These are phyloP conservation scores for Spencermartinsiella europaea DNA, from an alignment of 805 yeast species.

Conservation along the genomic window DNA sequence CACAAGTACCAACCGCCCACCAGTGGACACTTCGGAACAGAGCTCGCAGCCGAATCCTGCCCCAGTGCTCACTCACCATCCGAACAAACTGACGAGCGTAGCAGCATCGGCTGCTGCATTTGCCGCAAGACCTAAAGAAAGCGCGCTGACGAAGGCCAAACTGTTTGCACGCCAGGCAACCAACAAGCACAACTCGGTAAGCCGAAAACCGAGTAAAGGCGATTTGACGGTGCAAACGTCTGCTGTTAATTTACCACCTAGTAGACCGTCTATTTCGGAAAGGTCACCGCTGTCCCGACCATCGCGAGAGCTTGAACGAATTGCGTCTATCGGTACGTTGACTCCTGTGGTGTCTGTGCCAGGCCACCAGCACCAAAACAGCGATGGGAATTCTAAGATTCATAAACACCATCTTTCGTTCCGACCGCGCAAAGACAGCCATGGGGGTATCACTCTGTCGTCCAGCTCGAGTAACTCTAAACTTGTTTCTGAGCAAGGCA, in stretches of 20 bases:
- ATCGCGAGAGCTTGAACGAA: conserved; percentile 33
- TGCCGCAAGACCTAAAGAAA: conserved; percentile 23
- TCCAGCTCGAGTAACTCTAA: conserved; percentile 40
- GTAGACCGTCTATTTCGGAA: conserved; percentile 25
- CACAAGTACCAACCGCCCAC: conserved; percentile 11
- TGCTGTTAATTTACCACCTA: conserved; percentile 20
- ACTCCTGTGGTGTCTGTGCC: conserved; percentile 10
- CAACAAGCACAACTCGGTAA: conserved; percentile 17
- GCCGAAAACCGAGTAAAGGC: conserved; percentile 10
- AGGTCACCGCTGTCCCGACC: conserved; percentile 31
- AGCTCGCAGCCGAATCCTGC: not conserved
- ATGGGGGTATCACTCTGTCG: conserved; percentile 36
- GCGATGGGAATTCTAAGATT: conserved; percentile 16
- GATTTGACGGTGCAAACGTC: conserved; percentile 27
- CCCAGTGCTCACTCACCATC: not conserved
- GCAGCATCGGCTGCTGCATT: conserved; percentile 33
- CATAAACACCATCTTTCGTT: conserved; percentile 35
- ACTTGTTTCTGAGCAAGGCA: conserved; percentile 37
- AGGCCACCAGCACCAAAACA: not conserved
- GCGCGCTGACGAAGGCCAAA: conserved; percentile 28
- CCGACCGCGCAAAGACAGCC: conserved; percentile 34
- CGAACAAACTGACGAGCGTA: conserved; percentile 19
- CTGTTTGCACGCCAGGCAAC: conserved; percentile 32
- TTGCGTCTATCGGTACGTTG: conserved; percentile 31
- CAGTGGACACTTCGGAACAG: not conserved